These are phyloP conservation scores for Pichia inconspicua DNA, from an alignment of 1,139 yeast species.

Conservation along the genomic window DNA sequence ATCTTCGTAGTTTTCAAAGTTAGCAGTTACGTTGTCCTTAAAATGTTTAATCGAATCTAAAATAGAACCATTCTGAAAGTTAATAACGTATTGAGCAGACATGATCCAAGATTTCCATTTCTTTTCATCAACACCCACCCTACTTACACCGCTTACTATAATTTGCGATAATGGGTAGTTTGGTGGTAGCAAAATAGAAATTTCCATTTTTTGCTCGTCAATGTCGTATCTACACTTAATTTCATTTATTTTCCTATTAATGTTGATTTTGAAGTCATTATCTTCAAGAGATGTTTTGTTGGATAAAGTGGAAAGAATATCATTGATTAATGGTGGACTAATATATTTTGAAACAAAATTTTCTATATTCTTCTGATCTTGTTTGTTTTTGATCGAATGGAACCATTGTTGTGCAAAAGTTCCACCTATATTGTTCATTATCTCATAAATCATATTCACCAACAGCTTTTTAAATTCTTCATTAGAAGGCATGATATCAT, in stretches of 20 bases:
- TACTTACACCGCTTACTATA: constrained; percentile 64
- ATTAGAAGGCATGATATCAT: constrained; percentile 12
- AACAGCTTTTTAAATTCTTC: constrained; percentile 37
- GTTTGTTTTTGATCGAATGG: constrained; percentile 50
- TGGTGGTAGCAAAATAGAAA: constrained; percentile 63
- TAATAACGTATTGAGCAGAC: constrained; percentile 77
- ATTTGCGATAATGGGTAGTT: constrained; percentile 71
- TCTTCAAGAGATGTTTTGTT: constrained; percentile 35
- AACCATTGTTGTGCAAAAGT: constrained; percentile 62
- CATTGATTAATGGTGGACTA: constrained; percentile 55
- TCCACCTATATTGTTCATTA: constrained; percentile 58
- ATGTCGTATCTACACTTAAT: constrained; percentile 67
- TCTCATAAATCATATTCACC: constrained; percentile 48
- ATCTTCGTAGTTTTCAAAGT: constrained; percentile 88
- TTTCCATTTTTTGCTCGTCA: constrained; percentile 84
- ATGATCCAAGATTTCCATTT: constrained; percentile 96
- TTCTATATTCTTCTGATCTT: constrained; percentile 50
- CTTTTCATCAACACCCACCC: constrained; percentile 84
- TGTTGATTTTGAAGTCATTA: constrained; percentile 54
- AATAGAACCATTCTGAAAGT: constrained; percentile 70
- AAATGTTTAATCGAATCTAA: constrained; percentile 76
- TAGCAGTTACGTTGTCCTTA: constrained; percentile 70
- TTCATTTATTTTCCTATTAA: constrained; percentile 58
- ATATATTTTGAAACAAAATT: constrained; percentile 52
- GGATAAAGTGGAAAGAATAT: constrained; percentile 36